A percentile compares a stretch with the other conserved stretches of the same genome.
phyloP scores from a whole-genome alignment of 2,329 filamentous ascomycete species.

The Beauveria medogensis region DNA sequence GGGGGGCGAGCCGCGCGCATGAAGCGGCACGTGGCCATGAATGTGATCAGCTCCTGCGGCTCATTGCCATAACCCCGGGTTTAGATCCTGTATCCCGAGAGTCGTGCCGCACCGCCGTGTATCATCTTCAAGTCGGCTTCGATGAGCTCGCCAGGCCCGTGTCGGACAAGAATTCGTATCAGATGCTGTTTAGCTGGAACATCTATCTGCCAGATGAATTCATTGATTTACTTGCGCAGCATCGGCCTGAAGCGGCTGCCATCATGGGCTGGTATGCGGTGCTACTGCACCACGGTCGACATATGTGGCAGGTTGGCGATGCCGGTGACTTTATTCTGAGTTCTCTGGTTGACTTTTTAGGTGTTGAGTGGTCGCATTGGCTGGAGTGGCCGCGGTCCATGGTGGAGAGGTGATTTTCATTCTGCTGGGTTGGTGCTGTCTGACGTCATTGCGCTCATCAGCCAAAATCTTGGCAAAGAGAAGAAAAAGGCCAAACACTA shows the following conservation, averaged over 20 bases:
- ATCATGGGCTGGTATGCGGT: slow-evolving; percentile 5
- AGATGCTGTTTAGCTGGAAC: background rate
- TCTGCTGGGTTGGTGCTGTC: too few relatives aligned
- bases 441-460: too few relatives aligned
- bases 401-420: background rate
- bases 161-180: background rate
- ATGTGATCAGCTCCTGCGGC: background rate
- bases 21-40: background rate
- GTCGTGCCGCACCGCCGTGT: background rate
- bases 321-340: background rate
- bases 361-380: background rate
- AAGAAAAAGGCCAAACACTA: too few relatives aligned
- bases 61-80: background rate
- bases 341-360: background rate
- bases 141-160: background rate
- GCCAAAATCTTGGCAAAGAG: too few relatives aligned
- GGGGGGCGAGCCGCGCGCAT: background rate
- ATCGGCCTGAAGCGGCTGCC: background rate
- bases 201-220: background rate
- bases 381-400: background rate
- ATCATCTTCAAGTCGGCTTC: background rate
- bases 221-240: background rate
- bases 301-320: slow-evolving; percentile 6
- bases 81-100: background rate
- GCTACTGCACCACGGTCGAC: background rate